phyloP scores from a whole-genome alignment of 2,329 filamentous ascomycete genomes.

The Exophiala aquamarina region DNA sequence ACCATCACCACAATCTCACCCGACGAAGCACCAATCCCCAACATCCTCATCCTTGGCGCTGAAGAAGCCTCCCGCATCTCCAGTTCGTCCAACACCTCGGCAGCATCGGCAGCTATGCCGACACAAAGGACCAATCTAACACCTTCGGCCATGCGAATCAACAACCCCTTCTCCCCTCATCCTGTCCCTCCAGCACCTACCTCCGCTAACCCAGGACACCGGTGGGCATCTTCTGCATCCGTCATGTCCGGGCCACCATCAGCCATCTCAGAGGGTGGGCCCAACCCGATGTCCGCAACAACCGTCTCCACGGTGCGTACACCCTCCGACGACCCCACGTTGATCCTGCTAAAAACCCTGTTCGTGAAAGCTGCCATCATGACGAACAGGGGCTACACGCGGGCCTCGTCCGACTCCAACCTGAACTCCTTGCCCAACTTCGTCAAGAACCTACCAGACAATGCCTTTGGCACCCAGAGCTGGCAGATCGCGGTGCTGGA shows the following conservation, averaged over 20 bases:
- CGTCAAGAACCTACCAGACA: conserved; percentile 71
- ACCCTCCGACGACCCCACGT: conserved; percentile 68
- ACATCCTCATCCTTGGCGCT: conserved; percentile 83
- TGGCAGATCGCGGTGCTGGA: conserved; percentile 72
- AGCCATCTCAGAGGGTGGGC: conserved; percentile 23
- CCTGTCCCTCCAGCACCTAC: conserved; percentile 22
- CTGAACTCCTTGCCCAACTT: conserved; percentile 79
- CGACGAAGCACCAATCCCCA: conserved; percentile 75
- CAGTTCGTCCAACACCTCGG: conserved; percentile 11
- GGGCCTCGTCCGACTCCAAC: conserved; percentile 18
- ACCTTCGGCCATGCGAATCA: conserved; percentile 10
- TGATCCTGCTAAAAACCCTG: conserved; percentile 74
- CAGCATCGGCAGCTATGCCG: conserved; percentile 7
- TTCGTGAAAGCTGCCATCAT: conserved; percentile 73
- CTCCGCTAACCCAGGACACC: conserved; percentile 23
- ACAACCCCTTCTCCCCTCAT: conserved; percentile 8
- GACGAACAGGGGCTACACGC: conserved; percentile 23
- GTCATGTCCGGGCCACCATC: conserved; percentile 74
- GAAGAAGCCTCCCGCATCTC: conserved; percentile 45
- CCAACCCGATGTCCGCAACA: conserved; percentile 44
- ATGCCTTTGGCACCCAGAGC: conserved; percentile 72
- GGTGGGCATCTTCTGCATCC: conserved; percentile 78
- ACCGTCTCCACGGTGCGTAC: conserved; percentile 46
- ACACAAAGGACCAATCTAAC: conserved; percentile 15
- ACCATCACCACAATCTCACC: conserved; percentile 69